These are phyloP conservation scores for Drosera capensis DNA, from an alignment of 148 eudicot genomes.

Conservation along the genomic window DNA sequence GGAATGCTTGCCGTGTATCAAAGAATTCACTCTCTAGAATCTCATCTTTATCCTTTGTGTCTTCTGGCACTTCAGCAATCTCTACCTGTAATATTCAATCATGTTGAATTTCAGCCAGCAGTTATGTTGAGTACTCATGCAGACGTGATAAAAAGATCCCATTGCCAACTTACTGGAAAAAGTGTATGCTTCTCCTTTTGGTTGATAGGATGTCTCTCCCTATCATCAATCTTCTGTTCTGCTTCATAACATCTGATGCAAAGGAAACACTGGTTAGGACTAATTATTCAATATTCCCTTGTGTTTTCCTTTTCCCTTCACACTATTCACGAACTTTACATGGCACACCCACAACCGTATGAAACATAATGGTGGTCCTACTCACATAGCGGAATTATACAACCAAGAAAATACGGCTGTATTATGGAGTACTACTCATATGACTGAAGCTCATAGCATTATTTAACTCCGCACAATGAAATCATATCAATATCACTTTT, in stretches of 20 bases:
- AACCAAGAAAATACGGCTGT: too few relatives aligned
- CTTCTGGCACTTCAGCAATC: constrained; percentile 51
- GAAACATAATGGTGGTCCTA: too few relatives aligned
- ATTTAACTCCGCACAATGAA: too few relatives aligned
- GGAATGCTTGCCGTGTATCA: constrained; percentile 84
- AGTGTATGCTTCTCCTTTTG: constrained; percentile 68
- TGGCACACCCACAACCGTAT: too few relatives aligned
- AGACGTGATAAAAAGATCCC: background rate
- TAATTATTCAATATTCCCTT: too few relatives aligned
- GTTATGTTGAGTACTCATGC: background rate
- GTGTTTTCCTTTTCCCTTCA: too few relatives aligned
- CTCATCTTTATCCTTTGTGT: constrained; percentile 81
- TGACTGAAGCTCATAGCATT: too few relatives aligned
- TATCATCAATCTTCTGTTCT: constrained; percentile 61
- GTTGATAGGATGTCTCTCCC: constrained; percentile 76
- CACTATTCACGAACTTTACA: too few relatives aligned
- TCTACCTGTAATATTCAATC: constrained; percentile 37
- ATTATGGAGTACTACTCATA: too few relatives aligned
- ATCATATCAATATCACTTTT: too few relatives aligned
- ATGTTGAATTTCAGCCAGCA: constrained; percentile 10
- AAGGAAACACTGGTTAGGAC: too few relatives aligned
- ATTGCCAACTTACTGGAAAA: constrained; percentile 33
- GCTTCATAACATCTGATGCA: constrained; percentile 66
- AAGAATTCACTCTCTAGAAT: constrained; percentile 93
- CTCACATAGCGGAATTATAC: too few relatives aligned